These are phyloP conservation scores for Emmonsia crescens DNA, from an alignment of 2,329 filamentous ascomycete genomes.

Conservation along the genomic window DNA sequence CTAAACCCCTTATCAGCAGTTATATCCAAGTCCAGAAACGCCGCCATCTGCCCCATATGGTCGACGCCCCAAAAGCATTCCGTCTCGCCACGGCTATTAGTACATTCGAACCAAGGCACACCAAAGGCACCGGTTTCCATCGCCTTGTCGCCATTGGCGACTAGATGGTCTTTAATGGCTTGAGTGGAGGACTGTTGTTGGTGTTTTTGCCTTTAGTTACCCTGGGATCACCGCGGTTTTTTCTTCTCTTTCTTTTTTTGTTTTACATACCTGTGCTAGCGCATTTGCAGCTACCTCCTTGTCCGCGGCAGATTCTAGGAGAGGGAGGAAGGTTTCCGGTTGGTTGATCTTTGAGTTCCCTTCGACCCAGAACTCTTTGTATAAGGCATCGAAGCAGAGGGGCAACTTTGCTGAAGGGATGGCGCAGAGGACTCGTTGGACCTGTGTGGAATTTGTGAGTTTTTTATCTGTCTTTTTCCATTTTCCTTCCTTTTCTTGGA, in stretches of 20 bases:
- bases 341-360: conserved; percentile 34
- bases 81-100: conserved; percentile 42
- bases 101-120: conserved; percentile 49
- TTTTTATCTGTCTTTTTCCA: background rate
- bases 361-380: conserved; percentile 43
- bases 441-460: conserved; percentile 9
- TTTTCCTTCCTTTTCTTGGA: background rate
- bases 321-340: conserved; percentile 33
- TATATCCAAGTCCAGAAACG: conserved; percentile 42
- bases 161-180: conserved; percentile 39
- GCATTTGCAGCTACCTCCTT: conserved; percentile 33
- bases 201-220: background rate
- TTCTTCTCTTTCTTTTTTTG: background rate
- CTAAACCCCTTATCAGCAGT: conserved; percentile 21
- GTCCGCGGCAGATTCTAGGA: conserved; percentile 39
- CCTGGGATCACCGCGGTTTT: background rate
- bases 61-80: conserved; percentile 52
- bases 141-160: conserved; percentile 41
- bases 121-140: conserved; percentile 49
- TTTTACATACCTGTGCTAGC: conserved; percentile 27
- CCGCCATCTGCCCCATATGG: conserved; percentile 45
- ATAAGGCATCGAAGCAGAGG: conserved; percentile 38
- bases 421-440: conserved; percentile 44
- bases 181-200: conserved; percentile 16
- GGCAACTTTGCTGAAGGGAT: conserved; percentile 33